Conservation (phyloP, 805 yeast genomes). For the Candida suzukii region DNA sequence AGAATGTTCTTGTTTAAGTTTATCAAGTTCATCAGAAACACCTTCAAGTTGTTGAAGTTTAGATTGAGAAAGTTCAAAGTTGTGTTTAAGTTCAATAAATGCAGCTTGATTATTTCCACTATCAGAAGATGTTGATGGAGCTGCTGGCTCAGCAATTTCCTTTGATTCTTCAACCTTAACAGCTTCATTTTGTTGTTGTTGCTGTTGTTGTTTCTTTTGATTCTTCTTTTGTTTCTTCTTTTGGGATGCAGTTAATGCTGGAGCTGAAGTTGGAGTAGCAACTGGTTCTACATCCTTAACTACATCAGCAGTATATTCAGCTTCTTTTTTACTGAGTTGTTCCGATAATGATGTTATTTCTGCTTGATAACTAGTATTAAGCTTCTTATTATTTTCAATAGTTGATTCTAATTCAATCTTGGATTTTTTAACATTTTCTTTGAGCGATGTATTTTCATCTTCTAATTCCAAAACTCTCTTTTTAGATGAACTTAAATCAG, state of each 20-base stretch:
- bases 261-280: not conserved
- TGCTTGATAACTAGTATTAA: not conserved
- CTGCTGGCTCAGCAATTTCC: not conserved
- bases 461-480: not conserved
- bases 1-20: not conserved
- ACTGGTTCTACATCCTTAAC: not conserved
- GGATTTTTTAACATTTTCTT: not conserved
- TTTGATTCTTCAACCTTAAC: conserved; percentile 9
- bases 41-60: conserved; percentile 8
- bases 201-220: conserved; percentile 8
- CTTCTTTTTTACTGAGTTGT: not conserved
- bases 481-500: not conserved
- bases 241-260: not conserved
- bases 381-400: not conserved
- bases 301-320: conserved; percentile 12
- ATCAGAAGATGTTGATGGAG: not conserved
- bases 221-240: conserved; percentile 12
- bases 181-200: conserved; percentile 5
- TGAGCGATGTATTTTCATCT: not conserved
- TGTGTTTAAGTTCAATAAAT: conserved; percentile 19
- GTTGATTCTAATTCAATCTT: not conserved
- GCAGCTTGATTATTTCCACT: not conserved
- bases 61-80: conserved; percentile 10
- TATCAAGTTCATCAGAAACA: conserved; percentile 2
- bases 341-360: not conserved